Evolutionary conservation across 2,329 filamentous ascomycete species (phyloP).

Genomic region (Penicillium occitanis): DNA sequence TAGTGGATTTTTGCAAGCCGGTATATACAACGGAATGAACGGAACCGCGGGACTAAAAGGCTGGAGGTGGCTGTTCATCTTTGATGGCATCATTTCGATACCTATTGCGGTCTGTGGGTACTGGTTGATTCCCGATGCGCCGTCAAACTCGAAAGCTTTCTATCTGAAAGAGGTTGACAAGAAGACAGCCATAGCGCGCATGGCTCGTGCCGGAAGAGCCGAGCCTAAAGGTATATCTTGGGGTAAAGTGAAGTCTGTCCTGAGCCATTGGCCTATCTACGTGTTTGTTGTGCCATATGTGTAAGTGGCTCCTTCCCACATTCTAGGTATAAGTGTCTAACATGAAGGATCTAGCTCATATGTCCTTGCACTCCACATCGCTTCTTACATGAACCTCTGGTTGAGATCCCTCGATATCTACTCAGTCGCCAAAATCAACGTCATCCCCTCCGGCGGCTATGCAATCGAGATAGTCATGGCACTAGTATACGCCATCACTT

Average conservation of each 20-base stretch:
- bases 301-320: background rate
- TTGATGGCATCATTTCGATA: conserved; percentile 55
- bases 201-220: conserved; percentile 12
- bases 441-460: conserved; percentile 19
- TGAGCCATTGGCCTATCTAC: conserved; percentile 20
- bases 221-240: background rate
- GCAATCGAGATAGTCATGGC: conserved; percentile 21
- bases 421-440: conserved; percentile 18
- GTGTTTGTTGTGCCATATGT: conserved; percentile 16
- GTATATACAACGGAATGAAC: conserved; percentile 60
- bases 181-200: conserved; percentile 13
- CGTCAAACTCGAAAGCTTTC: conserved; percentile 37
- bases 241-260: conserved; percentile 1
- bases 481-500: conserved; percentile 17
- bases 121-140: conserved; percentile 45
- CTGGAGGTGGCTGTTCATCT: conserved; percentile 62
- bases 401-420: conserved; percentile 18
- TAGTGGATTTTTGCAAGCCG: conserved; percentile 38
- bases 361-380: conserved; percentile 21
- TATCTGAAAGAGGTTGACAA: conserved; percentile 21
- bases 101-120: conserved; percentile 43
- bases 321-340: no score
- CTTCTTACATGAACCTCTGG: conserved; percentile 22
- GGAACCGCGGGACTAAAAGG: conserved; percentile 55
- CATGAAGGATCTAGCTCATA: conserved; percentile 14